Evolutionary conservation across 331 rosid species (phyloP), one percentile per base, ranked within the genome.

Genomic region (Stylosanthes scabra): DNA sequence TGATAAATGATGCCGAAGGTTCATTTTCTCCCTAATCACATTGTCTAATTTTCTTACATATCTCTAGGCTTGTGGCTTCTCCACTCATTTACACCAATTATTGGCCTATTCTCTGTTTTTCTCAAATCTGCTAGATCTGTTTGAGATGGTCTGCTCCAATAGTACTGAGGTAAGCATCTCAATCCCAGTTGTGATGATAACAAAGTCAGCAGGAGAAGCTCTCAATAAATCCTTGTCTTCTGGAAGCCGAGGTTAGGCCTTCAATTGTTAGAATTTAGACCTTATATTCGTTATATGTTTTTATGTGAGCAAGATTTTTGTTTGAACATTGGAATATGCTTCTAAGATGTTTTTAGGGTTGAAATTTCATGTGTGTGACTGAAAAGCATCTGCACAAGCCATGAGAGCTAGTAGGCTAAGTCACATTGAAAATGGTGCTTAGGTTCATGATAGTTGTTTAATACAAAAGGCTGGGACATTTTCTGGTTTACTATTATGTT

Each of bases 141-240:
- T 78, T 85, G 88, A 87, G 91, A 95, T 95, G 97, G 89, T 74
- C 61, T 95, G 99, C 83, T 64, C 92, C 63, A 85, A 86, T 59
- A 79, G 68, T 78, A 83, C 86, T 34, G 63, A 56, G 66, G 44
- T 81, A 68, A 83, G 88, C 64, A 70, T 95, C 74, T 78, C 96
- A 2, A 90, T 95, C 83, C 93, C 93, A 59, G 92, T 83, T 67
- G 93, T 88, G 54, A 86, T 95, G 96, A 79, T 95, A 64, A 55
- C 92, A 37, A 88, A 90, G 74, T 83, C 97, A 15, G 85, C 76
- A 8, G 99, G 99, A 83, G 90, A 88, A 68, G 60, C 65, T 79
- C 84, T 95, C 67, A 88, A 69, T 80, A 75, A 85, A 31, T 80
- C 88, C 65, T 62, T 93, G 9, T 63, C 79, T 5, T 75, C 72